These are phyloP conservation scores for Crassisporium funariophilum DNA, from an alignment of 768 basidiomycete species.

Conservation along the genomic window DNA sequence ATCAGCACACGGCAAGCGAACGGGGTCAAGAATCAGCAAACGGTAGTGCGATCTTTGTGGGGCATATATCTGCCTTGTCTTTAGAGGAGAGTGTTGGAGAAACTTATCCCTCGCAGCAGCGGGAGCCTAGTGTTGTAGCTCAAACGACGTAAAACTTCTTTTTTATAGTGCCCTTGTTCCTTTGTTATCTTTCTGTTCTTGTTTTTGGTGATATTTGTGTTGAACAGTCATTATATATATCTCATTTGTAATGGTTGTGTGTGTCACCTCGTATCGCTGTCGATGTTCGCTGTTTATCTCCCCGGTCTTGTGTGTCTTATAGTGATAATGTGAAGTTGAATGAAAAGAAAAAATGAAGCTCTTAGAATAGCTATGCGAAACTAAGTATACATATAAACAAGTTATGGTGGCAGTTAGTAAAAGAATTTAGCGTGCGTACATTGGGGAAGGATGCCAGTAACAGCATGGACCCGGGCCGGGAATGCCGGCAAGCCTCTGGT, in stretches of 20 bases:
- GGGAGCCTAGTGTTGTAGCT: not conserved
- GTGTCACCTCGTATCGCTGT: not conserved
- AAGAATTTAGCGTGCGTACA: no score
- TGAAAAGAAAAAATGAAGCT: no score
- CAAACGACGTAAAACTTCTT: not conserved
- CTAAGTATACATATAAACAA: no score
- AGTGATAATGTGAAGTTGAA: no score
- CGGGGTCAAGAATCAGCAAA: constrained; percentile 13
- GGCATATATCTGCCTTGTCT: constrained; percentile 25
- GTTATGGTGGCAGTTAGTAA: no score
- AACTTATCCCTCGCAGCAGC: not conserved
- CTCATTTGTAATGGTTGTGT: constrained; percentile 16
- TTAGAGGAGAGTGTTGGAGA: constrained; percentile 16
- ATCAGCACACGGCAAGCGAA: constrained; percentile 18
- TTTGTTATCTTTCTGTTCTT: constrained; percentile 8
- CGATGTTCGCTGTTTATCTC: no score
- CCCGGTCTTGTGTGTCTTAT: not conserved
- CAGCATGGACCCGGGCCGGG: no score
- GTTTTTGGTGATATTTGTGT: constrained; percentile 7
- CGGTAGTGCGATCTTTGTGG: constrained; percentile 14
- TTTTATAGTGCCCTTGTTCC: constrained; percentile 7
- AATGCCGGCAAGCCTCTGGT: no score
- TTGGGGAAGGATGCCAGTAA: no score
- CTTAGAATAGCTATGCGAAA: no score
- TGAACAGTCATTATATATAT: constrained; percentile 22